Evolutionary conservation across 2,329 filamentous ascomycete genomes (phyloP), one percentile per base, ranked within the genome.

Genomic region (Hypoxylon sp.): DNA sequence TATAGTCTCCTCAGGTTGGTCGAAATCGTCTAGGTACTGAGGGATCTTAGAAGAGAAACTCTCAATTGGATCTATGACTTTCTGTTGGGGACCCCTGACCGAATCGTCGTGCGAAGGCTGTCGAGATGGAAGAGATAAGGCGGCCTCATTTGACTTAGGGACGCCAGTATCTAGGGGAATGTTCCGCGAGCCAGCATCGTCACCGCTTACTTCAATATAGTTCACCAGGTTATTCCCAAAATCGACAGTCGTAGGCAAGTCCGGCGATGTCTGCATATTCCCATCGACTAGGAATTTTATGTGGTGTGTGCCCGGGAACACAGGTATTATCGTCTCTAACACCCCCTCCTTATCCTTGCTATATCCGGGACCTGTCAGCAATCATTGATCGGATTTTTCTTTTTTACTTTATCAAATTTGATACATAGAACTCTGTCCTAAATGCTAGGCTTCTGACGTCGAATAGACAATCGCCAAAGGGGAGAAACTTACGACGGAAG

Each of bases 151-250:
- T 1, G 72, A 61, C 69, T 72, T 73, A 68, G 75, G 61, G 65
- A 75, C 70, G n/a, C 75, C 54, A n/a, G 72, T 54, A 57, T 78
- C 78, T 51, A 79, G 74, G 35, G 72, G 74, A 3, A 75, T 57
- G 19, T 76, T 73, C 3, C 78, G 65, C 3, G 75, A 74, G 2
- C 72, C 65, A 2, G 78, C 70, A 14, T 75, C 70, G 11, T 80
- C 83, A 5, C 93, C 89, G 75, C 88, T 93, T 69, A 98, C 92
- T 83, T 99, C 96, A 77, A 99, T 93, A 79, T 98, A 99, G 82
- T 99, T 99, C 81, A 99, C 95, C 17, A 99, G 86, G 78, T 97
- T 97, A 82, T 98, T 98, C 71, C 94, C 97, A 79, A 97, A 98
- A 80, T 99, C 96, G 65, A 99, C 96, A 1, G 96, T 97, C 0